These are phyloP conservation scores for Trypanosoma cruzi DNA, from an alignment of 208 protist genomes.

Conservation along the genomic window DNA sequence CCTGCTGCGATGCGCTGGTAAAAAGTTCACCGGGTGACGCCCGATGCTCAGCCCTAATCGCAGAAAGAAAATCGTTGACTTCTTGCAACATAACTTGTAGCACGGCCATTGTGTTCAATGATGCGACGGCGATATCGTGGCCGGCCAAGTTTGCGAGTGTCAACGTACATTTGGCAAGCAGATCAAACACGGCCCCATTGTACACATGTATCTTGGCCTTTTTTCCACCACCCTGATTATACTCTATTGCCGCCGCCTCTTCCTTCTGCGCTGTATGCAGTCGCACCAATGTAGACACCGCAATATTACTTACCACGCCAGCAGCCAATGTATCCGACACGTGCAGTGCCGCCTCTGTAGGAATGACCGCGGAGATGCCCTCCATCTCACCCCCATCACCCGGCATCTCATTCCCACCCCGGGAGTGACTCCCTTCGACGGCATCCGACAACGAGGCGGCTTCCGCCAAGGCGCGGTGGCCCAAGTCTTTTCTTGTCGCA, in stretches of 20 bases:
- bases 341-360: constrained; percentile 51
- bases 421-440: background rate
- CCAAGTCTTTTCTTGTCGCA: constrained; percentile 47
- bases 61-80: constrained; percentile 33
- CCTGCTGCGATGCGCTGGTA: background rate
- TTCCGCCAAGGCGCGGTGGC: constrained; percentile 5
- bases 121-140: constrained; percentile 51
- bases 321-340: constrained; percentile 57
- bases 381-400: background rate
- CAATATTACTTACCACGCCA: constrained; percentile 57
- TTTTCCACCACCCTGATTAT: background rate
- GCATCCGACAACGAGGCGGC: background rate
- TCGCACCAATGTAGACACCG: constrained; percentile 63
- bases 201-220: constrained; percentile 21
- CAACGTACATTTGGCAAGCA: constrained; percentile 50
- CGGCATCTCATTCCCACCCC: background rate
- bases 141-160: constrained; percentile 49
- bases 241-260: background rate
- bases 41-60: constrained; percentile 9
- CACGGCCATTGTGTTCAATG: constrained; percentile 71
- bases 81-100: constrained; percentile 58
- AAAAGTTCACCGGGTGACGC: background rate
- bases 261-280: constrained; percentile 44
- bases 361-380: constrained; percentile 33
- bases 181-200: constrained; percentile 43